Conservation (phyloP, 805 yeast genomes). For the Komagataella pseudopastoris region DNA sequence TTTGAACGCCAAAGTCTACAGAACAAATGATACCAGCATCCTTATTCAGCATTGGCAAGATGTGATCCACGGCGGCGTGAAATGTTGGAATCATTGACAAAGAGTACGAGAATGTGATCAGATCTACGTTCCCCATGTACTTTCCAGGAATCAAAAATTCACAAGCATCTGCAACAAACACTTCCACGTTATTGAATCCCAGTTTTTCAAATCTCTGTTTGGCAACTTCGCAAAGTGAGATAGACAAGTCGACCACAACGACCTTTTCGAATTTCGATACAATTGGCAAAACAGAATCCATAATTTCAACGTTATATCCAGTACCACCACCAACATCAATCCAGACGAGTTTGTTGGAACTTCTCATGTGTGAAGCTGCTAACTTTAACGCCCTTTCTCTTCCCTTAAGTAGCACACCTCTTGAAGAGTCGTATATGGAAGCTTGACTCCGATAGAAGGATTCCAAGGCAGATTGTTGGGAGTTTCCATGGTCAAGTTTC, state of each 20-base stretch:
- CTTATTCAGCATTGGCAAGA: conserved; percentile 34
- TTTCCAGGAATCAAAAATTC: conserved; percentile 39
- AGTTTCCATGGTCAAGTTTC: conserved; percentile 4
- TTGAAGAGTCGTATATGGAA: conserved; percentile 59
- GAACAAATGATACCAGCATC: conserved; percentile 47
- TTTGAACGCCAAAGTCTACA: conserved; percentile 74
- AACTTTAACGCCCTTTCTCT: conserved; percentile 49
- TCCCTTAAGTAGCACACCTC: conserved; percentile 55
- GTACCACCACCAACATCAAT: conserved; percentile 83
- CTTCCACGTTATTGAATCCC: conserved; percentile 48
- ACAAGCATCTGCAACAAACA: conserved; percentile 65
- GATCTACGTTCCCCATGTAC: conserved; percentile 33
- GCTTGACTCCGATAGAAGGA: conserved; percentile 69
- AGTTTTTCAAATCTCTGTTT: conserved; percentile 33
- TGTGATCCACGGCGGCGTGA: conserved; percentile 66
- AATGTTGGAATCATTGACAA: conserved; percentile 78
- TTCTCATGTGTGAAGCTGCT: conserved; percentile 41
- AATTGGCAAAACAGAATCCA: conserved; percentile 43
- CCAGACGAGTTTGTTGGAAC: conserved; percentile 42
- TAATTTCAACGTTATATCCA: conserved; percentile 67
- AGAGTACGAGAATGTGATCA: conserved; percentile 69
- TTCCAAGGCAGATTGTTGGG: conserved; percentile 54
- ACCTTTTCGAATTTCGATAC: conserved; percentile 43
- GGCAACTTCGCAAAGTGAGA: conserved; percentile 67
- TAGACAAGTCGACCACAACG: conserved; percentile 64